Evolutionary conservation across 345 rosid genomes (phyloP).

Genomic region (Noccaea bulbosa): DNA sequence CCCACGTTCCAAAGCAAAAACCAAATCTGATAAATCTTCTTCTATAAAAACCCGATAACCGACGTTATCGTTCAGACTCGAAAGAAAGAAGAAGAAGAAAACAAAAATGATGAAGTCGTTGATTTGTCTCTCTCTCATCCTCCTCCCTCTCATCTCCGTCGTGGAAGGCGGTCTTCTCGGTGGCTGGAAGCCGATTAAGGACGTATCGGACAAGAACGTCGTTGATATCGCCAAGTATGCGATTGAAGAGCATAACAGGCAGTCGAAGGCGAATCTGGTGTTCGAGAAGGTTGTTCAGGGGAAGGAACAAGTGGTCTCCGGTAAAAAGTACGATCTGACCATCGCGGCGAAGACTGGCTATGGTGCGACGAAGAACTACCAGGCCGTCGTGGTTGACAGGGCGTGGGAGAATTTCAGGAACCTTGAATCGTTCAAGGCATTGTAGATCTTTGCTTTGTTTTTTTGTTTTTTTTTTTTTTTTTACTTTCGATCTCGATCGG

Average conservation of each 20-base stretch:
- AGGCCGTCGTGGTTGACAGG: slow-evolving; percentile 62
- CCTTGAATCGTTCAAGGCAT: slow-evolving; percentile 35
- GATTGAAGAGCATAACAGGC: slow-evolving; percentile 49
- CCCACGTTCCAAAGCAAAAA: slow-evolving; percentile 22
- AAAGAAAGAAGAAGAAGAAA: background rate
- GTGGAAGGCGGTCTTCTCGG: slow-evolving; percentile 38
- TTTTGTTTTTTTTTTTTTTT: background rate
- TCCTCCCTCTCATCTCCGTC: slow-evolving; percentile 34
- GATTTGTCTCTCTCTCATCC: slow-evolving; percentile 32
- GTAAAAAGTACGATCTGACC: slow-evolving; percentile 55
- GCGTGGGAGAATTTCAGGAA: slow-evolving; percentile 42
- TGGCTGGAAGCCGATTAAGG: slow-evolving; percentile 49
- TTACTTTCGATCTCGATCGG: background rate
- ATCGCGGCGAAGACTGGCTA: slow-evolving; percentile 46
- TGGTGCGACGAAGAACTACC: slow-evolving; percentile 28
- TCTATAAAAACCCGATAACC: slow-evolving; percentile 20
- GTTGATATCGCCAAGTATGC: slow-evolving; percentile 49
- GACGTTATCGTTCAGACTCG: background rate
- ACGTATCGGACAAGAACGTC: slow-evolving; percentile 48
- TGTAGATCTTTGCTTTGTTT: slow-evolving; percentile 13
- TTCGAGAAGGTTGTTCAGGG: slow-evolving; percentile 49
- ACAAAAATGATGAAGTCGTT: slow-evolving; percentile 31
- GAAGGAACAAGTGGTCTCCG: slow-evolving; percentile 56
- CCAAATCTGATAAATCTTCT: slow-evolving; percentile 1
- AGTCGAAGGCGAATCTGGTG: slow-evolving; percentile 34